Conservation (phyloP, 805 yeast species). For the Komagataella ulmi region DNA sequence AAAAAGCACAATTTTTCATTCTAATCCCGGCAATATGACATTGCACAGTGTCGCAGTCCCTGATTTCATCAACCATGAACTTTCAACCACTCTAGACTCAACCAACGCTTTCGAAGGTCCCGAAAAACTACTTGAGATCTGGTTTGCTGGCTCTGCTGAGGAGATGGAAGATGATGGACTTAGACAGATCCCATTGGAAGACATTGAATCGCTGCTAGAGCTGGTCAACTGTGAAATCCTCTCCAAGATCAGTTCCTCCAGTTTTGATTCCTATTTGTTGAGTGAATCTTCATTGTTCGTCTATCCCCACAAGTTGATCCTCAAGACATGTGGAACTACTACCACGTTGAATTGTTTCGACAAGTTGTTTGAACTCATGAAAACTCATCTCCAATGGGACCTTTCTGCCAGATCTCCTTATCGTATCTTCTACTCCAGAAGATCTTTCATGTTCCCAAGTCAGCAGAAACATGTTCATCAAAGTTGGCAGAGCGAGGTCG, state of each 20-base stretch:
- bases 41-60: slow-evolving; percentile 2
- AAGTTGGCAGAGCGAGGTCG: slow-evolving; percentile 75
- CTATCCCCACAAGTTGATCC: slow-evolving; percentile 68
- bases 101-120: slow-evolving; percentile 96
- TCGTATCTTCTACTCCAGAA: slow-evolving; percentile 78
- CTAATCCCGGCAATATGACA: background rate
- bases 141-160: slow-evolving; percentile 53
- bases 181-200: slow-evolving; percentile 47
- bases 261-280: slow-evolving; percentile 71
- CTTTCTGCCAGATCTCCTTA: slow-evolving; percentile 22
- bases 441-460: slow-evolving; percentile 87
- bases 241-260: slow-evolving; percentile 55
- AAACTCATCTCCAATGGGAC: slow-evolving; percentile 25
- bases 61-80: slow-evolving; percentile 56
- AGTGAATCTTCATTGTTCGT: slow-evolving; percentile 88
- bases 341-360: slow-evolving; percentile 73
- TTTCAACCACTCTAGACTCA: slow-evolving; percentile 72
- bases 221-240: slow-evolving; percentile 80
- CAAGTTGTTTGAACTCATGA: slow-evolving; percentile 41
- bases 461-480: slow-evolving; percentile 71
- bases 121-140: slow-evolving; percentile 80
- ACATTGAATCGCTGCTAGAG: slow-evolving; percentile 66
- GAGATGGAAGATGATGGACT: slow-evolving; percentile 31
- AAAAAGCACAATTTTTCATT: background rate
- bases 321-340: slow-evolving; percentile 95